phyloP scores from a whole-genome alignment of 2,329 filamentous ascomycete genomes.

The Sphaerulina populicola region DNA sequence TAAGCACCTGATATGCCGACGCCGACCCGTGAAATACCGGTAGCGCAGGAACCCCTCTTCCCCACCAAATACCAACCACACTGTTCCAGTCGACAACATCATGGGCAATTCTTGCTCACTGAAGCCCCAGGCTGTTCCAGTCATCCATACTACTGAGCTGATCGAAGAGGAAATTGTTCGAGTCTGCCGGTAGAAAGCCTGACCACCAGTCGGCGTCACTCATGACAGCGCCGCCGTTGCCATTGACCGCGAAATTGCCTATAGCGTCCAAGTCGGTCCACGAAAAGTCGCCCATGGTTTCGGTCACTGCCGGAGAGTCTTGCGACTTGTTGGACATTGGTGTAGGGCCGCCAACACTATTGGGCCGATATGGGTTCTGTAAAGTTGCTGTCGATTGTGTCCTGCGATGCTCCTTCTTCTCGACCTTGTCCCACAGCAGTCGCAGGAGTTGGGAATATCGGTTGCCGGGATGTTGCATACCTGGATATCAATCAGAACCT shows the following conservation, averaged over 20 bases:
- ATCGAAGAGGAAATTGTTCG: constrained; percentile 31
- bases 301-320: constrained; percentile 38
- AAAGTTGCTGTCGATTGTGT: constrained; percentile 25
- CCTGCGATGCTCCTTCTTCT: constrained; percentile 27
- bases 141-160: constrained; percentile 28
- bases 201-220: constrained; percentile 33
- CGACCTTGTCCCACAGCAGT: constrained; percentile 43
- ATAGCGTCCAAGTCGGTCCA: constrained; percentile 44
- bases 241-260: constrained; percentile 43
- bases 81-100: not conserved
- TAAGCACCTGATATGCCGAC: not conserved
- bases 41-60: not conserved
- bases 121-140: constrained; percentile 27
- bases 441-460: constrained; percentile 42
- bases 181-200: constrained; percentile 33
- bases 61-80: not conserved
- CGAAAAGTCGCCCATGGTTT: constrained; percentile 43
- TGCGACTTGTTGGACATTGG: constrained; percentile 26
- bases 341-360: constrained; percentile 33
- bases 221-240: constrained; percentile 28
- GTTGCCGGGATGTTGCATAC: constrained; percentile 40
- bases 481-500: not conserved
- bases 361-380: constrained; percentile 36
- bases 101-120: too few relatives aligned
- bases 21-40: not conserved